Percentiles rank a stretch among this genome's conserved stretches.
Conservation (phyloP, 768 basidiomycete species). For the Lactarius psammicola region DNA sequence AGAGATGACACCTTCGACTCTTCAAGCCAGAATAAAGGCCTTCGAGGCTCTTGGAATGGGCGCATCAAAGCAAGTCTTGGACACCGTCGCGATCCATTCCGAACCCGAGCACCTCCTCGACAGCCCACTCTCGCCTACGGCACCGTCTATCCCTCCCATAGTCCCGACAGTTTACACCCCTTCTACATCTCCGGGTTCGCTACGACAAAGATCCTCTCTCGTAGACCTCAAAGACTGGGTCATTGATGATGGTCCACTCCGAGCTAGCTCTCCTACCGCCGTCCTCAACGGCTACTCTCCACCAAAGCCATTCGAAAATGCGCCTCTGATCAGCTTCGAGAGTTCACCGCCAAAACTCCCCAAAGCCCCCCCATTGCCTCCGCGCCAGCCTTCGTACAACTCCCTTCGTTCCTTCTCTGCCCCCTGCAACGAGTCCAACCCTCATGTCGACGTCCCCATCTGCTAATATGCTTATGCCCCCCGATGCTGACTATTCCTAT, state of each 20-base stretch:
- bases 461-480: constrained; percentile 45
- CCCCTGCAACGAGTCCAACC: constrained; percentile 39
- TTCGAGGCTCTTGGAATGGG: constrained; percentile 26
- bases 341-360: constrained; percentile 41
- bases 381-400: constrained; percentile 53
- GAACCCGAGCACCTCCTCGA: constrained; percentile 28
- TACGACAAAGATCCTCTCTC: constrained; percentile 47
- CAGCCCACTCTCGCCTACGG: constrained; percentile 19
- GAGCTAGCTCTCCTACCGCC: background rate
- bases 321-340: constrained; percentile 54
- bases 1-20: constrained; percentile 24
- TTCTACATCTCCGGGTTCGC: constrained; percentile 20
- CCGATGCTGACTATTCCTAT: constrained; percentile 48
- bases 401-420: constrained; percentile 49
- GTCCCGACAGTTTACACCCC: constrained; percentile 20
- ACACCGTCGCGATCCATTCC: constrained; percentile 18
- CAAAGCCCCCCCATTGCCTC: constrained; percentile 56
- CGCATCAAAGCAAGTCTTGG: constrained; percentile 22
- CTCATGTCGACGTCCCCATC: constrained; percentile 36
- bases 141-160: constrained; percentile 23
- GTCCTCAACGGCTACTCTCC: constrained; percentile 6
- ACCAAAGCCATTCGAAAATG: constrained; percentile 26
- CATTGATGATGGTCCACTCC: constrained; percentile 52
- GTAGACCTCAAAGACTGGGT: constrained; percentile 72
- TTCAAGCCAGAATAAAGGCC: constrained; percentile 29